phyloP scores from a whole-genome alignment of 768 basidiomycete genomes.

The Amanita molliuscula region DNA sequence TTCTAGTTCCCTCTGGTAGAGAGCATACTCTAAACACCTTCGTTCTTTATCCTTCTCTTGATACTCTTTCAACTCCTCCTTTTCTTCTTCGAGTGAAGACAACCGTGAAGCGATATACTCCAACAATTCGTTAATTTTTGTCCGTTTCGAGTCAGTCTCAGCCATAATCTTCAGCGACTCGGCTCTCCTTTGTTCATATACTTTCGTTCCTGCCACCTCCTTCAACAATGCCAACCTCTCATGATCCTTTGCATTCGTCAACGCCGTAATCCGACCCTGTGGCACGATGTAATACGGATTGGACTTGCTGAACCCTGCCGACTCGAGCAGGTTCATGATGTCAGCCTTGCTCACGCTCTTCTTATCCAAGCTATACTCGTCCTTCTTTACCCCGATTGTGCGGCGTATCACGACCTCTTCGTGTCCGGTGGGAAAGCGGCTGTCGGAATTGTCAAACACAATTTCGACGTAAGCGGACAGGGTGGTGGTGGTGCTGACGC shows the following conservation, averaged over 20 bases:
- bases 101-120: constrained; percentile 87
- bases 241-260: constrained; percentile 95
- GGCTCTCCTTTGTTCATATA: constrained; percentile 88
- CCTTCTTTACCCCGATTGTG: constrained; percentile 96
- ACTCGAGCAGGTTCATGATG: constrained; percentile 94
- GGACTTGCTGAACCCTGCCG: constrained; percentile 94
- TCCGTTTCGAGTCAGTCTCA: constrained; percentile 87
- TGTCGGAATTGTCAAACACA: constrained; percentile 90
- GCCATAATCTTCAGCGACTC: constrained; percentile 96
- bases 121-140: constrained; percentile 84
- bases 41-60: constrained; percentile 94
- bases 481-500: constrained; percentile 78
- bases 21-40: constrained; percentile 87
- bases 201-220: constrained; percentile 96
- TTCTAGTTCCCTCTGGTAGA: constrained; percentile 84
- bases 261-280: constrained; percentile 93
- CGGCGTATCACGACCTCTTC: constrained; percentile 82
- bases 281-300: constrained; percentile 99
- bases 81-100: constrained; percentile 91
- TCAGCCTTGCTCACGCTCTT: constrained; percentile 95
- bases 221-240: constrained; percentile 92
- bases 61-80: constrained; percentile 94
- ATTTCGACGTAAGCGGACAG: constrained; percentile 94
- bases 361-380: constrained; percentile 94
- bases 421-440: constrained; percentile 86